Percentiles rank a stretch among this genome's conserved stretches.
Evolutionary conservation across 2,329 filamentous ascomycete species (phyloP).

Genomic region (Podosphaera fusca): DNA sequence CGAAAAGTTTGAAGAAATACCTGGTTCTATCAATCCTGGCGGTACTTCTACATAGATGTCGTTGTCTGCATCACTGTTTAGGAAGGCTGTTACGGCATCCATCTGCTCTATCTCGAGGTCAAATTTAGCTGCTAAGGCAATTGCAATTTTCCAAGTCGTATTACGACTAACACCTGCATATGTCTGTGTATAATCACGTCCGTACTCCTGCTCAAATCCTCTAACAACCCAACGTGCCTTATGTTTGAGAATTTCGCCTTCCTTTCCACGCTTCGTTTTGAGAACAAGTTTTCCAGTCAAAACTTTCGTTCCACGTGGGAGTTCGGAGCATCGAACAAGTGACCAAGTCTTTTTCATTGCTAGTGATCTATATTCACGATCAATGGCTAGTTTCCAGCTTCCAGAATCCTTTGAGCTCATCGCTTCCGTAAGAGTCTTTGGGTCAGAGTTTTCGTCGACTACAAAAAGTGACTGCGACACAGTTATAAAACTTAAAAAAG

Average conservation of each 20-base stretch:
- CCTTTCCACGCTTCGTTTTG: background rate
- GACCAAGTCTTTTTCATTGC: background rate
- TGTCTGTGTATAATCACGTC: no score
- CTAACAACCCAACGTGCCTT: background rate
- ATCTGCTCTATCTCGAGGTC: background rate
- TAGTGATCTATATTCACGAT: background rate
- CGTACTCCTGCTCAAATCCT: background rate
- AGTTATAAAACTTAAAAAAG: background rate
- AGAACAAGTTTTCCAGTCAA: background rate
- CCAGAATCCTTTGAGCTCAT: background rate
- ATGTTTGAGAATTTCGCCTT: background rate
- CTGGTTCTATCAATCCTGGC: background rate
- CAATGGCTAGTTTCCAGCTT: background rate
- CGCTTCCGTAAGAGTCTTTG: background rate
- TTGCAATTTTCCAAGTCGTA: background rate
- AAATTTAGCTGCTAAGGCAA: background rate
- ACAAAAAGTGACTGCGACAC: background rate
- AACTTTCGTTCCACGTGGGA: background rate
- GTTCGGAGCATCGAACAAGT: background rate
- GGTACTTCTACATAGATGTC: background rate
- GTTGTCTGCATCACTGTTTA: slow-evolving; percentile 1
- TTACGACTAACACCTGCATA: no score
- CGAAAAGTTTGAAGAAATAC: background rate
- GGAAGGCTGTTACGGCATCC: background rate
- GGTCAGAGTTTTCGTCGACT: background rate